phyloP scores from a whole-genome alignment of 2,329 filamentous ascomycete species.

The Fusarium abutilonis region DNA sequence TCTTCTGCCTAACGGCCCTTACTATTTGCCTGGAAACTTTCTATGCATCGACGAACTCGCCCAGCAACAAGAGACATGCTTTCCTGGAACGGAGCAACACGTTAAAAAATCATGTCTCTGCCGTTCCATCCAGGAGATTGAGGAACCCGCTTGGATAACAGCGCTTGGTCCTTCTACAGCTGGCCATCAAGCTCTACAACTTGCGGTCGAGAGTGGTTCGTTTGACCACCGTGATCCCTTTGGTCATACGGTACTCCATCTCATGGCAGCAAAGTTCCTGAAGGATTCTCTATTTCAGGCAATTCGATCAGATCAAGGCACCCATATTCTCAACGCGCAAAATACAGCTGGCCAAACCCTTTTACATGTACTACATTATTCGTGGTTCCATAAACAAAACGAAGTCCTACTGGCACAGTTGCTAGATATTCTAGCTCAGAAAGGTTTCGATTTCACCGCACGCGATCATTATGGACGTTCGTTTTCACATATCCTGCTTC shows the following conservation, averaged over 20 bases:
- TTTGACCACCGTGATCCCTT: conserved; percentile 52
- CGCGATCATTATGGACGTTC: conserved; percentile 64
- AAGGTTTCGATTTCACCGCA: conserved; percentile 48
- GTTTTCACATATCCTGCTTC: conserved; percentile 59
- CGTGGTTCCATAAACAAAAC: conserved; percentile 48
- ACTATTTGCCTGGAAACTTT: conserved; percentile 61
- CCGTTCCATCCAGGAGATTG: conserved; percentile 39
- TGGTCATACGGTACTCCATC: conserved; percentile 59
- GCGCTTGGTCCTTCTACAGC: conserved; percentile 36
- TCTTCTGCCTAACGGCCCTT: conserved; percentile 34
- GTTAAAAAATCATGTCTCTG: conserved; percentile 46
- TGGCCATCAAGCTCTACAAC: conserved; percentile 30
- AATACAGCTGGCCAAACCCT: conserved; percentile 62
- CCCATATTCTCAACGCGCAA: conserved; percentile 38
- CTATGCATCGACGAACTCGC: conserved; percentile 49
- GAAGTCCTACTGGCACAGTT: conserved; percentile 44
- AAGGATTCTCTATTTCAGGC: conserved; percentile 46
- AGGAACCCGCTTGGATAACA: conserved; percentile 47
- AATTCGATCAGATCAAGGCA: conserved; percentile 32
- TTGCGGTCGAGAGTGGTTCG: conserved; percentile 14
- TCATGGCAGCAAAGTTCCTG: conserved; percentile 53
- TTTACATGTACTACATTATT: conserved; percentile 54
- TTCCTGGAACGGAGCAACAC: conserved; percentile 39
- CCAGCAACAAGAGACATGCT: conserved; percentile 30
- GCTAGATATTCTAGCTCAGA: conserved; percentile 28